A percentile compares a stretch with the other conserved stretches of the same genome.
Evolutionary conservation across 768 basidiomycete species (phyloP).

Genomic region (Russula lepida): DNA sequence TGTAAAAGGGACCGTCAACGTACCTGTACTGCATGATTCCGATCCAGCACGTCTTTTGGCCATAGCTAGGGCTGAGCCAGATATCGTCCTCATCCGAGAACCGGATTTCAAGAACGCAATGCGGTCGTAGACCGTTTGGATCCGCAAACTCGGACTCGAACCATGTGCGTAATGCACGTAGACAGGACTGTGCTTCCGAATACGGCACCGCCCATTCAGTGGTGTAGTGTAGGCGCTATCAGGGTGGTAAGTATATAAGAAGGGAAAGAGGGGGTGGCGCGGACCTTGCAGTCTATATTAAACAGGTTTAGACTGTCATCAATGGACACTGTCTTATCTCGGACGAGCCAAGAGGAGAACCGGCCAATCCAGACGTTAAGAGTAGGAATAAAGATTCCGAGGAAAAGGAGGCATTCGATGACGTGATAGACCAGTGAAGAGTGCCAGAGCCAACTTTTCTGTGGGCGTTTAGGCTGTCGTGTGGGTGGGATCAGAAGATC

Average conservation of each 20-base stretch:
- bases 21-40: constrained; percentile 98
- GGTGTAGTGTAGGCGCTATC: constrained; percentile 83
- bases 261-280: constrained; percentile 24
- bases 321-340: constrained; percentile 45
- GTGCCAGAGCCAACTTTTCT: constrained; percentile 60
- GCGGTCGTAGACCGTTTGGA: constrained; percentile 70
- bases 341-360: constrained; percentile 61
- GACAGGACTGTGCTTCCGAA: constrained; percentile 51
- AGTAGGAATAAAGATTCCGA: constrained; percentile 54
- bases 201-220: constrained; percentile 93
- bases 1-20: constrained; percentile 26
- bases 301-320: constrained; percentile 80
- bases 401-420: constrained; percentile 75
- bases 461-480: constrained; percentile 42
- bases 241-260: not conserved
- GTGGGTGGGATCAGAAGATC: not conserved
- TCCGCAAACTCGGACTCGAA: constrained; percentile 56
- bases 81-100: constrained; percentile 86
- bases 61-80: constrained; percentile 86
- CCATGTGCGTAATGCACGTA: constrained; percentile 66
- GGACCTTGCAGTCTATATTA: constrained; percentile 87
- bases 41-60: constrained; percentile 80
- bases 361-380: constrained; percentile 59
- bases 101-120: constrained; percentile 90
- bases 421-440: constrained; percentile 70